Base-by-base conservation (phyloP, 306 rosid genomes). In the Clitoria ternatea region DNA sequence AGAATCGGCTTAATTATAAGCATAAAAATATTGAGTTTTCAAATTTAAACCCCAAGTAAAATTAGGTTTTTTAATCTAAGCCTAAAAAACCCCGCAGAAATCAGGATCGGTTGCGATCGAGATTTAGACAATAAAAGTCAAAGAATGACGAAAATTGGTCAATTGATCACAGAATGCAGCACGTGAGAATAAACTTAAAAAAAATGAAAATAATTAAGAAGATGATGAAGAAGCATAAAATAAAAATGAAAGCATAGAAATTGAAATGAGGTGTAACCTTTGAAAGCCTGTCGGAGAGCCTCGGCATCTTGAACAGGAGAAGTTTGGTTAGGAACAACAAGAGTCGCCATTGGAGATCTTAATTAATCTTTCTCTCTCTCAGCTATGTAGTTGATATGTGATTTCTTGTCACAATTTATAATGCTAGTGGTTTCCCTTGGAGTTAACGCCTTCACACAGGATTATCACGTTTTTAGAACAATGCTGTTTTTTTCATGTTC, bases 231-330 rank as follows among this genome's bases (percentile, higher is more conserved):
- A 17, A 40, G 15, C 32, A 27, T 15, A 1, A 74, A 53, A 66
- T 2, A 74, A 53, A 66, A 1, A 43, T 19, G 53, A 29, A 27
- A 24, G 6, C 20, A 67, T 10, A 54, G 0, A 52, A 33, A 17
- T 32, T 3, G 22, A 60, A 26, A 40, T 59, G 17, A 4, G 33
- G 1, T 49, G 23, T 18, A 56, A 90, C 93, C 91, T 87, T 82
- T 69, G 79, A 83, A 85, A 24, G 96, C 87, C 55, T 82, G 75
- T 42, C 14, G 24, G 6, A 90, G 93, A 74, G 86, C 85, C 60
- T 90, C 87, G 45, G 94, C 91, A 62, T 90, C 96, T 73, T 87
- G 77, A 48, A 44, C 53, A 15, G 87, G 61, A 76, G 86, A 72
- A 45, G 47, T 36, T 24, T 85, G 82, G 27, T 24, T 19, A 17